Conservation (phyloP, 2,329 filamentous ascomycete genomes). For the Hymenoscyphus albidus region DNA sequence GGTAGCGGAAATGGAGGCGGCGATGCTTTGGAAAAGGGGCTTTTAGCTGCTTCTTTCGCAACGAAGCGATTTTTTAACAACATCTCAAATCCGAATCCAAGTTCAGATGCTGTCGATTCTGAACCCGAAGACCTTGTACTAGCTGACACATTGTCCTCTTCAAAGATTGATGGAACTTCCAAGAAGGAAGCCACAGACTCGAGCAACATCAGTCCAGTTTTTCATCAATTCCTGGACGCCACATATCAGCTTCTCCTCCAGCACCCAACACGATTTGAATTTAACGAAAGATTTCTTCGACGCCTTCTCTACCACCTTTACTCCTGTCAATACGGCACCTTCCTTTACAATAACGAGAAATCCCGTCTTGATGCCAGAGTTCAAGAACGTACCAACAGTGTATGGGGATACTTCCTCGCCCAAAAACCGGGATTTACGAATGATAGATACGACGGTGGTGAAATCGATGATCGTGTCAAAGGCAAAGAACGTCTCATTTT, state of each 20-base stretch:
- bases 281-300: constrained; percentile 88
- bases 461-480: constrained; percentile 71
- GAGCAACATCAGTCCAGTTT: constrained; percentile 93
- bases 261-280: constrained; percentile 86
- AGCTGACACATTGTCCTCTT: constrained; percentile 33
- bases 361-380: constrained; percentile 70
- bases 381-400: constrained; percentile 71
- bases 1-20: constrained; percentile 46
- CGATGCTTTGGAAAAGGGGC: constrained; percentile 80
- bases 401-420: constrained; percentile 93
- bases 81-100: constrained; percentile 54
- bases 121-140: constrained; percentile 47
- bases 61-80: constrained; percentile 85
- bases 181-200: constrained; percentile 69
- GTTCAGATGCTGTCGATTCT: constrained; percentile 48
- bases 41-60: constrained; percentile 62
- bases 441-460: constrained; percentile 65
- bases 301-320: constrained; percentile 90
- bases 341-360: constrained; percentile 92
- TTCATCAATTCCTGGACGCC: constrained; percentile 95
- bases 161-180: constrained; percentile 38
- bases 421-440: constrained; percentile 80
- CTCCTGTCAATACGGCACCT: constrained; percentile 95
- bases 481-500: constrained; percentile 82
- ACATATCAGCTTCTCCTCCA: constrained; percentile 88